These are phyloP conservation scores for Aspergillus vadensis DNA, from an alignment of 2,329 filamentous ascomycete genomes.

Conservation along the genomic window DNA sequence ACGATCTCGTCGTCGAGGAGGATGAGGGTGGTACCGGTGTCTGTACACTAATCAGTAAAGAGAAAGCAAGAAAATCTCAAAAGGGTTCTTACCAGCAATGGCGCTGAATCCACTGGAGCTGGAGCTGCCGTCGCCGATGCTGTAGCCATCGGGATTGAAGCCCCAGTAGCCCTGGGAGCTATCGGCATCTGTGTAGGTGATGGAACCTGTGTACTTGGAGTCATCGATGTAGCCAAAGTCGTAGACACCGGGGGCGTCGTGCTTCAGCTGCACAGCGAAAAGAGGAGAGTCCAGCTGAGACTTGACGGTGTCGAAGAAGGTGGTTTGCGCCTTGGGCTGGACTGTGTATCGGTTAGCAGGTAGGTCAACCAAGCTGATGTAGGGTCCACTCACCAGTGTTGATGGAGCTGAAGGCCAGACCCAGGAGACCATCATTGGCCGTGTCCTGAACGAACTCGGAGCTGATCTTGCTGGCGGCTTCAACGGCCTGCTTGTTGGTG, in stretches of 20 bases:
- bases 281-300: constrained; percentile 52
- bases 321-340: constrained; percentile 52
- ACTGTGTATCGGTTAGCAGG: constrained; percentile 33
- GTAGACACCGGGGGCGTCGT: constrained; percentile 54
- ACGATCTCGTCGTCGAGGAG: constrained; percentile 59
- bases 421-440: constrained; percentile 62
- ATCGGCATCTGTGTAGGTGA: constrained; percentile 60
- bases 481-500: constrained; percentile 64
- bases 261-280: constrained; percentile 59
- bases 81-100: constrained; percentile 52
- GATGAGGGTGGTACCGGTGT: constrained; percentile 71
- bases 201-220: constrained; percentile 59
- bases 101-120: constrained; percentile 49
- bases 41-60: constrained; percentile 30
- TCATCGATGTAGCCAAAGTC: constrained; percentile 63
- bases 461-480: constrained; percentile 64
- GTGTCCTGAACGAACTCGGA: constrained; percentile 53
- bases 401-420: constrained; percentile 61
- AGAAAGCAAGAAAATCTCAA: not conserved
- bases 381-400: constrained; percentile 50
- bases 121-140: constrained; percentile 50
- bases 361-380: not conserved
- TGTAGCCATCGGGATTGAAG: constrained; percentile 60
- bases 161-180: constrained; percentile 65
- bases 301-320: constrained; percentile 64